A percentile compares a stretch with the other conserved stretches of the same genome.
Evolutionary conservation across 306 rosid genomes (phyloP).

Genomic region (Pachyrhizus erosus): DNA sequence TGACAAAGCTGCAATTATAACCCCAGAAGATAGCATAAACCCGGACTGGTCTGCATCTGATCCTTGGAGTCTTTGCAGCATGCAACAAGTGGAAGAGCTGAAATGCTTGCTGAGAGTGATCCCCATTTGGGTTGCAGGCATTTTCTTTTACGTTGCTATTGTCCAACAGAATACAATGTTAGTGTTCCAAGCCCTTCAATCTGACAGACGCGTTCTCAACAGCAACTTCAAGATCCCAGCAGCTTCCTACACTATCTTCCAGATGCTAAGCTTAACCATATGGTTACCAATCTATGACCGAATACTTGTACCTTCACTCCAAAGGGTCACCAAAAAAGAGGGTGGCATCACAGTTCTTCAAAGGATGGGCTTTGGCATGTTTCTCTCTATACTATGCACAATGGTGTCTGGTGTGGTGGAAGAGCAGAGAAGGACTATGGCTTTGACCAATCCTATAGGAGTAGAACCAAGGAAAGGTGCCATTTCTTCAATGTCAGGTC

Average conservation of each 20-base stretch:
- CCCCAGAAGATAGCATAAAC: constrained; percentile 56
- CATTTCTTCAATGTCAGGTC: constrained; percentile 76
- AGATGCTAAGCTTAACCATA: constrained; percentile 69
- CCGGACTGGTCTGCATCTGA: constrained; percentile 69
- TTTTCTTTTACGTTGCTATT: constrained; percentile 50
- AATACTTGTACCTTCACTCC: constrained; percentile 63
- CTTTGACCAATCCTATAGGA: constrained; percentile 60
- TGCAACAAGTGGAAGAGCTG: constrained; percentile 89
- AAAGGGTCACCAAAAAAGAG: constrained; percentile 60
- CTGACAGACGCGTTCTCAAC: constrained; percentile 57
- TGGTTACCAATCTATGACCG: constrained; percentile 80
- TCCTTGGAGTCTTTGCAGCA: constrained; percentile 81
- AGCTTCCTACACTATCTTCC: constrained; percentile 67
- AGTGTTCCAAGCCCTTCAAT: constrained; percentile 89
- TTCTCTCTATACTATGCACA: constrained; percentile 52
- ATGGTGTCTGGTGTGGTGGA: constrained; percentile 70
- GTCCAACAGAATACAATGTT: constrained; percentile 66
- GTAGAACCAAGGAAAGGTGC: constrained; percentile 65
- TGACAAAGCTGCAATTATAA: constrained; percentile 80
- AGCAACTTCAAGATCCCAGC: constrained; percentile 71
- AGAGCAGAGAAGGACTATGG: constrained; percentile 53
- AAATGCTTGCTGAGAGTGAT: constrained; percentile 75
- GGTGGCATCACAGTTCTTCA: constrained; percentile 86
- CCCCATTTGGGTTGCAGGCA: constrained; percentile 74
- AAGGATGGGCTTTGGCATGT: constrained; percentile 80